Conservation (phyloP, 2,329 filamentous ascomycete species). For the Fusarium liriodendri region DNA sequence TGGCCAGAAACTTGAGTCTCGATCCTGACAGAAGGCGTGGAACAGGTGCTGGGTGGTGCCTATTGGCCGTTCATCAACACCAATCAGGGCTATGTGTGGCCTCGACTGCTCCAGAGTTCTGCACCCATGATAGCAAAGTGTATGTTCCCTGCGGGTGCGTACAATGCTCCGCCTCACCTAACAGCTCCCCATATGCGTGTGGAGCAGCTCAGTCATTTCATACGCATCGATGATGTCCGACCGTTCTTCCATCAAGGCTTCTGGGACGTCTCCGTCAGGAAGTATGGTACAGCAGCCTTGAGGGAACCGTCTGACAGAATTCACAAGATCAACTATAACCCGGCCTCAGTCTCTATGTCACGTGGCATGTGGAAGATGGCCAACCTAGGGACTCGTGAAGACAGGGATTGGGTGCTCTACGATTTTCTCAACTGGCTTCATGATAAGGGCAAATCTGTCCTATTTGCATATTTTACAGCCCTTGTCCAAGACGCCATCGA, state of each 20-base stretch:
- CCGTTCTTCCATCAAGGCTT: slow-evolving; percentile 41
- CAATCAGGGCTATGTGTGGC: not conserved
- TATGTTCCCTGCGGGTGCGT: not conserved
- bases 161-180: not conserved
- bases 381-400: not conserved
- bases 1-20: not conserved
- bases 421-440: not conserved
- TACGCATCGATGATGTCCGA: slow-evolving; percentile 20
- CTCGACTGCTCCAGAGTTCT: slow-evolving; percentile 27
- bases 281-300: slow-evolving; percentile 41
- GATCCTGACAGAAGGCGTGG: not conserved
- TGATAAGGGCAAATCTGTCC: not conserved
- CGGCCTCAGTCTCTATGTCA: not conserved
- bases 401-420: slow-evolving; percentile 9
- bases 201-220: slow-evolving; percentile 17
- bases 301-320: slow-evolving; percentile 25
- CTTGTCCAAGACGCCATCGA: slow-evolving; percentile 29
- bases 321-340: slow-evolving; percentile 33
- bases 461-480: slow-evolving; percentile 30
- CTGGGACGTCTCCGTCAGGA: slow-evolving; percentile 40
- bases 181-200: not conserved
- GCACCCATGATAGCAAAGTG: slow-evolving; percentile 13
- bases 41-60: slow-evolving; percentile 37
- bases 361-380: not conserved
- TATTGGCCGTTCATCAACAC: slow-evolving; percentile 27